These are phyloP conservation scores for Crucihimalaya himalaica DNA, from an alignment of 345 rosid species.

Conservation along the genomic window DNA sequence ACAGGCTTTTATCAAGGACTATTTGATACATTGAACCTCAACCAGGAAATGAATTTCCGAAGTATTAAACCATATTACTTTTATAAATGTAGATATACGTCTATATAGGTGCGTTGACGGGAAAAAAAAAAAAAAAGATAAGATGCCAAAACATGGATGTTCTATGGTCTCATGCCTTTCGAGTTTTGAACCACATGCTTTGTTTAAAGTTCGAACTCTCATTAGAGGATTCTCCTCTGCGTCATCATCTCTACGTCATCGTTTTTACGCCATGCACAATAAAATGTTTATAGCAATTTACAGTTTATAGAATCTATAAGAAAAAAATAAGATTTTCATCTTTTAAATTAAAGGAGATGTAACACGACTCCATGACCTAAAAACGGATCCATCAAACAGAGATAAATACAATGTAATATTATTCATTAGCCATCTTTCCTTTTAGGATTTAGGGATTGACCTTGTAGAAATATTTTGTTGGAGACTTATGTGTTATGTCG, in stretches of 20 bases:
- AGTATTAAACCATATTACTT: slow-evolving; percentile 13
- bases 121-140: slow-evolving; percentile 4
- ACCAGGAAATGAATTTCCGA: slow-evolving; percentile 12
- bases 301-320: not conserved
- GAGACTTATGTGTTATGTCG: slow-evolving; percentile 35
- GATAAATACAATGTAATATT: not conserved
- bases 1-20: slow-evolving; percentile 6
- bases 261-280: slow-evolving; percentile 8
- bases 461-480: slow-evolving; percentile 14
- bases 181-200: slow-evolving; percentile 37
- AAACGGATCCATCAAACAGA: slow-evolving; percentile 22
- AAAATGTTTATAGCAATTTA: not conserved
- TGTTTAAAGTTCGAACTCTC: slow-evolving; percentile 32
- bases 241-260: slow-evolving; percentile 30
- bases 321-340: not conserved
- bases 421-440: slow-evolving; percentile 18
- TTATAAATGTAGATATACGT: not conserved
- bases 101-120: slow-evolving; percentile 1
- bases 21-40: slow-evolving; percentile 32
- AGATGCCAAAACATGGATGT: slow-evolving; percentile 23
- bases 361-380: slow-evolving; percentile 15
- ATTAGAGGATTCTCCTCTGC: slow-evolving; percentile 26
- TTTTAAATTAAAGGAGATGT: slow-evolving; percentile 9
- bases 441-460: slow-evolving; percentile 18
- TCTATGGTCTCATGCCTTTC: not conserved